Evolutionary conservation across 192 early-diverging fungal genomes (phyloP).

Genomic region (Gonapodya prolifera): DNA sequence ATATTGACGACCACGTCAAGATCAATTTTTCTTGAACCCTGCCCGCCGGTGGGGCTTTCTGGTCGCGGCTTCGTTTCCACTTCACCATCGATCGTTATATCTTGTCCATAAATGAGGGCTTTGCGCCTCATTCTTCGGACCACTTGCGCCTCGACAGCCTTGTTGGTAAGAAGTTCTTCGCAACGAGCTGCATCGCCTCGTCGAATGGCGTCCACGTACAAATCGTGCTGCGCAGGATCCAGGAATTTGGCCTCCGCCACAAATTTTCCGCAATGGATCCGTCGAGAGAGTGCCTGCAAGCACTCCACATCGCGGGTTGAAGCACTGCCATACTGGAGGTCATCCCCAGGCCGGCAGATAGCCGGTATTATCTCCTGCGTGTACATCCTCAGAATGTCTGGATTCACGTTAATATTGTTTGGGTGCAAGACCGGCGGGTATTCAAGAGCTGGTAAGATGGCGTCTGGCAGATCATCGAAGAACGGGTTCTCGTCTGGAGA

Average conservation of each 20-base stretch:
- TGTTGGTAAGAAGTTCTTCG: conserved; percentile 80
- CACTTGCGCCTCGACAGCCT: conserved; percentile 67
- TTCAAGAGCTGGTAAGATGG: conserved; percentile 70
- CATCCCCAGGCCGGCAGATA: conserved; percentile 63
- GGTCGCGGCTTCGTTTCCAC: conserved; percentile 1
- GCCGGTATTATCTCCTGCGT: conserved; percentile 63
- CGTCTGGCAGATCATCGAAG: conserved; percentile 60
- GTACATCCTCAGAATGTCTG: conserved; percentile 71
- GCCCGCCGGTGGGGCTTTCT: background rate
- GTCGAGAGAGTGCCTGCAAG: conserved; percentile 76
- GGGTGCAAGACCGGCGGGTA: conserved; percentile 66
- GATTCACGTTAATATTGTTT: conserved; percentile 79
- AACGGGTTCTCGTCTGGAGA: conserved; percentile 96
- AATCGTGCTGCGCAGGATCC: conserved; percentile 55
- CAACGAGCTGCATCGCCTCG: conserved; percentile 59
- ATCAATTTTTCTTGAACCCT: conserved; percentile 31
- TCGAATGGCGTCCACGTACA: conserved; percentile 65
- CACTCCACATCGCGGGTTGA: conserved; percentile 88
- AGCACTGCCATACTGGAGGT: conserved; percentile 84
- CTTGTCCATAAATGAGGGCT: conserved; percentile 87
- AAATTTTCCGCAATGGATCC: conserved; percentile 97
- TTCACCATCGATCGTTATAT: conserved; percentile 46
- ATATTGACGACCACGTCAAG: conserved; percentile 75
- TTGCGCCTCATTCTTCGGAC: conserved; percentile 73
- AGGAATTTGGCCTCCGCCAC: conserved; percentile 95